Conservation (phyloP, 495 filamentous ascomycete species). For the Aspergillus saccharolyticus region DNA sequence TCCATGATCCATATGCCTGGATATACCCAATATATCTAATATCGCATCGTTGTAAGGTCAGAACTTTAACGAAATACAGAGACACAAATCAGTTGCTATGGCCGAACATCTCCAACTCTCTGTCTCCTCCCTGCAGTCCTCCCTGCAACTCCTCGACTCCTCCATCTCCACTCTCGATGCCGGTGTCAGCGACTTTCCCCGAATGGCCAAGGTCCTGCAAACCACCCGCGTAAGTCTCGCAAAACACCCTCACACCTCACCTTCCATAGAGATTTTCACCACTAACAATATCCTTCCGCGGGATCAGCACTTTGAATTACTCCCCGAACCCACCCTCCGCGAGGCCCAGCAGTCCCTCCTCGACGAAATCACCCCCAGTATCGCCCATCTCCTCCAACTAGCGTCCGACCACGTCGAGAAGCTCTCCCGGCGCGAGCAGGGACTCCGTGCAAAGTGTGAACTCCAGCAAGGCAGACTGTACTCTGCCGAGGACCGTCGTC, state of each 20-base stretch:
- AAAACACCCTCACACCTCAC: neutral
- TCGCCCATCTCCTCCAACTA: slow-evolving; percentile 58
- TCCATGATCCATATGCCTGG: neutral
- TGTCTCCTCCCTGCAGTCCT: slow-evolving; percentile 65
- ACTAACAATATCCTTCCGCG: neutral
- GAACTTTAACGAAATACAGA: too few species aligned
- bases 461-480: slow-evolving; percentile 63
- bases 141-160: slow-evolving; percentile 66
- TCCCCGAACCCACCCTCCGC: slow-evolving; percentile 61
- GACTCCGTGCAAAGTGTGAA: slow-evolving; percentile 64
- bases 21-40: neutral
- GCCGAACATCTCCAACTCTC: slow-evolving; percentile 54
- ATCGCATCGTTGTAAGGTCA: too few species aligned
- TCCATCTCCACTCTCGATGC: slow-evolving; percentile 67
- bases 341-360: slow-evolving; percentile 64
- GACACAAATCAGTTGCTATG: slow-evolving; percentile 25
- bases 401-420: slow-evolving; percentile 66
- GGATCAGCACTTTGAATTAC: slow-evolving; percentile 70
- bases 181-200: slow-evolving; percentile 70
- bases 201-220: slow-evolving; percentile 64
- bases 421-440: slow-evolving; percentile 64
- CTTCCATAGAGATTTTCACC: neutral
- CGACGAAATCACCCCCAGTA: slow-evolving; percentile 70
- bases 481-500: slow-evolving; percentile 32
- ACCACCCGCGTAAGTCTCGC: slow-evolving; percentile 54